These are phyloP conservation scores for Quercus bicolor DNA, from an alignment of 306 rosid genomes.

Conservation along the genomic window DNA sequence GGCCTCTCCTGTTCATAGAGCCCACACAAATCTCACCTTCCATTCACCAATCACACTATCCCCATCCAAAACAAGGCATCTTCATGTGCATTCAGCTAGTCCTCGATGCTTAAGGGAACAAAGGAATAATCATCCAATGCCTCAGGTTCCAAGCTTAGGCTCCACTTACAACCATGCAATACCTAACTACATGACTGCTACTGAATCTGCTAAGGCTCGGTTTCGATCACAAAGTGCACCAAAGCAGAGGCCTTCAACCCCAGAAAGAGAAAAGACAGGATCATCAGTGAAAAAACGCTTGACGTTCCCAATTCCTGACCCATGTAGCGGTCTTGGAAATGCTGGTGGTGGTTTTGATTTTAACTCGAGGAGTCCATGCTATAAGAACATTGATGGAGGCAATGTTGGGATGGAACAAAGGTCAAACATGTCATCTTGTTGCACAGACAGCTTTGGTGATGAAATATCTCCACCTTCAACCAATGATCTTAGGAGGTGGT, in stretches of 20 bases:
- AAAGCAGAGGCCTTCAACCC: slow-evolving; percentile 34
- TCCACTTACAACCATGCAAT: slow-evolving; percentile 2
- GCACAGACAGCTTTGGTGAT: slow-evolving; percentile 18
- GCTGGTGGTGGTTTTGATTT: not conserved
- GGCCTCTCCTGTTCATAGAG: slow-evolving; percentile 19
- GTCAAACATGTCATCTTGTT: slow-evolving; percentile 19
- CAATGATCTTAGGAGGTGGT: slow-evolving; percentile 22
- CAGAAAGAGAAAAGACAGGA: slow-evolving; percentile 21
- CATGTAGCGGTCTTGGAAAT: not conserved
- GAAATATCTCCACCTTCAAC: slow-evolving; percentile 28
- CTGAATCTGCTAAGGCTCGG: slow-evolving; percentile 53
- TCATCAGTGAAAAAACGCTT: slow-evolving; percentile 38
- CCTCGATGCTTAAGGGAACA: slow-evolving; percentile 31
- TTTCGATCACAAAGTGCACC: slow-evolving; percentile 46
- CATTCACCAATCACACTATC: slow-evolving; percentile 37
- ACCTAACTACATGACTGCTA: slow-evolving; percentile 54
- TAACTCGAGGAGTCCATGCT: not conserved
- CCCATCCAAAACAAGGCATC: slow-evolving; percentile 25
- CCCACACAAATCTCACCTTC: slow-evolving; percentile 2
- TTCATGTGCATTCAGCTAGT: slow-evolving; percentile 32
- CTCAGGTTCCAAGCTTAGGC: not conserved
- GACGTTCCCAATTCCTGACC: slow-evolving; percentile 27
- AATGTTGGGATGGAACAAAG: slow-evolving; percentile 8
- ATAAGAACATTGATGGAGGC: not conserved
- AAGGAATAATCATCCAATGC: not conserved